A percentile compares a stretch with the other conserved stretches of the same genome.
Conservation (phyloP, 179 eudicot genomes). For the Actinidia polygama region DNA sequence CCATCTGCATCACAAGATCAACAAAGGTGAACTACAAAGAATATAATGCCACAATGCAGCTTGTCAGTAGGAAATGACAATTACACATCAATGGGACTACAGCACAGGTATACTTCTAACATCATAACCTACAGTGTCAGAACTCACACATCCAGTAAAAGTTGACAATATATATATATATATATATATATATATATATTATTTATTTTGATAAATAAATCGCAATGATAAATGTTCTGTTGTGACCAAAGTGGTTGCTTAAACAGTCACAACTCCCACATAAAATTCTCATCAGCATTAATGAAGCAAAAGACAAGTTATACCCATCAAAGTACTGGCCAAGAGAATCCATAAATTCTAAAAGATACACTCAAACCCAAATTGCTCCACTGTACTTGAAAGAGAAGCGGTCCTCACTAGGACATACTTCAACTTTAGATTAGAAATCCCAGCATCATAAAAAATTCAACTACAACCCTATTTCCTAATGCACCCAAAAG, state of each 20-base stretch:
- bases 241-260: background rate
- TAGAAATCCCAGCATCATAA: background rate
- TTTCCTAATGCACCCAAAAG: background rate
- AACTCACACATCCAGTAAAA: background rate
- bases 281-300: background rate
- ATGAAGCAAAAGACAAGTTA: background rate
- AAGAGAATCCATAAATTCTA: background rate
- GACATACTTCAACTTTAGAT: background rate
- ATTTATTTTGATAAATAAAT: background rate
- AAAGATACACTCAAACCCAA: background rate
- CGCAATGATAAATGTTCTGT: background rate
- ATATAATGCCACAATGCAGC: slow-evolving; percentile 10
- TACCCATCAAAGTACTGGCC: background rate
- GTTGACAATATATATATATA: no score
- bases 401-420: background rate
- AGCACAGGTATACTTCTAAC: background rate
- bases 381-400: background rate
- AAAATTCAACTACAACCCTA: background rate
- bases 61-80: background rate
- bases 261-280: background rate
- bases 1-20: slow-evolving; percentile 63
- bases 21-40: slow-evolving; percentile 6
- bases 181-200: no score
- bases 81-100: background rate
- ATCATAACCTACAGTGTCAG: slow-evolving; percentile 2